phyloP scores from a whole-genome alignment of 2,329 filamentous ascomycete genomes.

The Aspergillus sp. region DNA sequence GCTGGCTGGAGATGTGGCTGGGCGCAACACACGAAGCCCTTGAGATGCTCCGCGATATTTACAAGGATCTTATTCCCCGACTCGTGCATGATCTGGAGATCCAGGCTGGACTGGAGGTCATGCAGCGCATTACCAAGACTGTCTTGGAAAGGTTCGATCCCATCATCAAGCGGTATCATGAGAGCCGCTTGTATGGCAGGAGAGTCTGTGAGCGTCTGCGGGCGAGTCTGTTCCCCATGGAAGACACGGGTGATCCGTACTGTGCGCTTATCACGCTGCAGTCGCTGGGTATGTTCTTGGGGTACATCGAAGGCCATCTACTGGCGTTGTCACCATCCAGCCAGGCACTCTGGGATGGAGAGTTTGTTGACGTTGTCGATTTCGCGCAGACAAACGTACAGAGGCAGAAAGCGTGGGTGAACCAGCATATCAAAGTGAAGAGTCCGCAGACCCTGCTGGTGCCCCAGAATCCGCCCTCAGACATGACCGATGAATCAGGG shows the following conservation, averaged over 20 bases:
- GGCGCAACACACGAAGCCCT: constrained; percentile 37
- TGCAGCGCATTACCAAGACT: constrained; percentile 31
- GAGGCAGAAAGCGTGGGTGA: constrained; percentile 39
- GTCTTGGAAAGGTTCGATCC: constrained; percentile 29
- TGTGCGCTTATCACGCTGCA: constrained; percentile 36
- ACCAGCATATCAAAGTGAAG: constrained; percentile 39
- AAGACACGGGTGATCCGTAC: constrained; percentile 16
- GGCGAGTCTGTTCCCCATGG: constrained; percentile 33
- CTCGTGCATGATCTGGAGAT: constrained; percentile 34
- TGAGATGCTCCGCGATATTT: constrained; percentile 13
- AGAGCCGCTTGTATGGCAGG: constrained; percentile 29
- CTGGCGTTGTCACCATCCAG: constrained; percentile 35
- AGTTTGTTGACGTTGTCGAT: constrained; percentile 34
- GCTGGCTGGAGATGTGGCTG: constrained; percentile 39
- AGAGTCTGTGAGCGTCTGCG: constrained; percentile 27
- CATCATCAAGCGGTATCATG: constrained; percentile 32
- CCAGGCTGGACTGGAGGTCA: constrained; percentile 33
- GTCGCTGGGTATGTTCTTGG: constrained; percentile 38
- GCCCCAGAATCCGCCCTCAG: constrained; percentile 24
- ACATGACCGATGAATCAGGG: constrained; percentile 1
- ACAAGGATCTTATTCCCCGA: constrained; percentile 11
- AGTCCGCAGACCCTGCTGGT: constrained; percentile 44
- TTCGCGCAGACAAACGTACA: constrained; percentile 26
- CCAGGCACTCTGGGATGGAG: constrained; percentile 41
- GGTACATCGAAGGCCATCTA: constrained; percentile 36